A percentile compares a stretch with the other conserved stretches of the same genome.
These are phyloP conservation scores for Suillus plorans DNA, from an alignment of 768 basidiomycete species.

Conservation along the genomic window DNA sequence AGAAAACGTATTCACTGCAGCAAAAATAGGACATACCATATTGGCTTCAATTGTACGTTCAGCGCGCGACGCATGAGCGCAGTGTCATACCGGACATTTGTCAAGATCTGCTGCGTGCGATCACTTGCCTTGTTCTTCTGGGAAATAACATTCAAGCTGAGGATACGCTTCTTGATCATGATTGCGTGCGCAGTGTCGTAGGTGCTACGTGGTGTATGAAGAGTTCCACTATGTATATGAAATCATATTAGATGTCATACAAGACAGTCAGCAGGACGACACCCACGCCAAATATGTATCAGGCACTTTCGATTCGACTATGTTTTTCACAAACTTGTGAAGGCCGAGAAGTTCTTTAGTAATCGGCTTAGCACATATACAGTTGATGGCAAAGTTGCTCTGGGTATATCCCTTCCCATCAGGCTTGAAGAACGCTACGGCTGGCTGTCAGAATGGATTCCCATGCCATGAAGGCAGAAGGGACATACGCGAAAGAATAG, in stretches of 20 bases:
- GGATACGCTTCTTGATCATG: conserved; percentile 19
- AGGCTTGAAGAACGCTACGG: conserved; percentile 37
- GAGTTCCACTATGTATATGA: conserved; percentile 27
- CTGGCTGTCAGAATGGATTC: conserved; percentile 3
- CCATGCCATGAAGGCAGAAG: not conserved
- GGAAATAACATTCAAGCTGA: conserved; percentile 8
- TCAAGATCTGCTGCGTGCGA: conserved; percentile 4
- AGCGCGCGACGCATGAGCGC: conserved; percentile 2
- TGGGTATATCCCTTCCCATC: conserved; percentile 49
- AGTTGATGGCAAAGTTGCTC: conserved; percentile 34
- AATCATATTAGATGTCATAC: not conserved
- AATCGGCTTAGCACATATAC: conserved; percentile 38
- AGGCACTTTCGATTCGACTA: conserved; percentile 17
- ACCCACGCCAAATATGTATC: conserved; percentile 32
- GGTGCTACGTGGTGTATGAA: conserved; percentile 24
- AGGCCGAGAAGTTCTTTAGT: conserved; percentile 38
- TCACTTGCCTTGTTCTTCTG: not conserved
- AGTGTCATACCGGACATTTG: conserved; percentile 10
- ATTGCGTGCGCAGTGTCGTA: conserved; percentile 20
- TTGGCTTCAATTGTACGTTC: conserved; percentile 14
- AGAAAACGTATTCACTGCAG: not conserved
- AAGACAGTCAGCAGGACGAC: conserved; percentile 3
- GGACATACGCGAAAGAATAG: conserved; percentile 22
- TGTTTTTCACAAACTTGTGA: conserved; percentile 38
- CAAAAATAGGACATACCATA: conserved; percentile 19